phyloP scores from a whole-genome alignment of 495 filamentous ascomycete genomes.

The Jackrogersella minutella region DNA sequence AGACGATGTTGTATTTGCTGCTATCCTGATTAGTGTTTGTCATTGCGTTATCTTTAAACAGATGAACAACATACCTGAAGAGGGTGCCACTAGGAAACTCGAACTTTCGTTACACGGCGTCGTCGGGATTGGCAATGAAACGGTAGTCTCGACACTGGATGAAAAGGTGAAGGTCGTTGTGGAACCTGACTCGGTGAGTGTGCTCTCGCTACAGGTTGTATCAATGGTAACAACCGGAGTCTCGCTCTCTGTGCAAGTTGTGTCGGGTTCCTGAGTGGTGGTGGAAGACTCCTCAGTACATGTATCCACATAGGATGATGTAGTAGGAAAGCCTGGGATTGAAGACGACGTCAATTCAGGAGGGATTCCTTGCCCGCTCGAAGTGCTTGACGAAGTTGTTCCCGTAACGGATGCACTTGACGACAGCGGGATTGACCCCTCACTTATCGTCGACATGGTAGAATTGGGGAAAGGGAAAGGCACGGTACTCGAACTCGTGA shows the following conservation, averaged over 20 bases:
- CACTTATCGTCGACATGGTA: constrained; percentile 11
- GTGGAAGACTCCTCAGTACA: constrained; percentile 28
- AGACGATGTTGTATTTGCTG: constrained; percentile 18
- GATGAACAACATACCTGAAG: constrained; percentile 6
- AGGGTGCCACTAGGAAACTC: neutral
- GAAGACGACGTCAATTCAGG: constrained; percentile 19
- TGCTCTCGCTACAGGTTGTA: constrained; percentile 43
- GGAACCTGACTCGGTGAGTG: constrained; percentile 28
- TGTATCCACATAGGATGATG: constrained; percentile 24
- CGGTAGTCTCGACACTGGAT: constrained; percentile 5
- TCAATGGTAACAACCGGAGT: constrained; percentile 18
- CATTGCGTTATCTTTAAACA: neutral
- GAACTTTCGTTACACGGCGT: constrained; percentile 18
- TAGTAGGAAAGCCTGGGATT: neutral
- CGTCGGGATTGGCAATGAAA: constrained; percentile 1
- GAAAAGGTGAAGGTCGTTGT: constrained; percentile 28
- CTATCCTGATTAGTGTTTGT: neutral
- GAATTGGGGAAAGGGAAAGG: constrained; percentile 40
- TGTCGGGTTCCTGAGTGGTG: constrained; percentile 32
- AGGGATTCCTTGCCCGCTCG: constrained; percentile 20
- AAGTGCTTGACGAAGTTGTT: neutral
- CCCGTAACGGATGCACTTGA: constrained; percentile 6
- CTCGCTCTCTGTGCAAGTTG: constrained; percentile 43
- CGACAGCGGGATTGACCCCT: neutral
- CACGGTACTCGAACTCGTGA: constrained; percentile 13